A percentile compares a stretch with the other conserved stretches of the same genome.
Evolutionary conservation across 371 early-diverging fungal species (phyloP).

Genomic region (Batkoa obscura): DNA sequence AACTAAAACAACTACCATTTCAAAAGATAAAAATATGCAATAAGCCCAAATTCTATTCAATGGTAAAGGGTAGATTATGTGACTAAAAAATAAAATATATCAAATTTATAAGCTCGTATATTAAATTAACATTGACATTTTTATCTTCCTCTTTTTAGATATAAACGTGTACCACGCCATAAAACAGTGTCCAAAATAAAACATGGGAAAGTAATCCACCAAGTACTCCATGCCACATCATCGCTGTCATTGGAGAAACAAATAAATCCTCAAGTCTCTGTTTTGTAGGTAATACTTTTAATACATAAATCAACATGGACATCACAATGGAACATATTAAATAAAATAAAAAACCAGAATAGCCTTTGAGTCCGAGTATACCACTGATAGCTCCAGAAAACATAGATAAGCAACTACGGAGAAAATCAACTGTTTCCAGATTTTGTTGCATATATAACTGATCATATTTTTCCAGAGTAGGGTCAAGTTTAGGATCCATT

Average conservation of each 20-base stretch:
- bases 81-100: too few relatives aligned
- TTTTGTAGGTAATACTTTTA: not conserved
- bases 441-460: constrained; percentile 20
- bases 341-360: constrained; percentile 57
- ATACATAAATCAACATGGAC: constrained; percentile 5
- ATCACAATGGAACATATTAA: constrained; percentile 28
- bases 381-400: constrained; percentile 63
- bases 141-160: not conserved
- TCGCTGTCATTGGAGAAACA: constrained; percentile 11
- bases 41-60: too few relatives aligned
- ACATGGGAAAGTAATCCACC: constrained; percentile 56
- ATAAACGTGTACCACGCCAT: constrained; percentile 64
- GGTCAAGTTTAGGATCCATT: too few relatives aligned
- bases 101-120: too few relatives aligned
- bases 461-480: too few relatives aligned
- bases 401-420: constrained; percentile 53
- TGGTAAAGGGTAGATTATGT: too few relatives aligned
- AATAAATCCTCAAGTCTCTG: not conserved
- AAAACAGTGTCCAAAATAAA: constrained; percentile 68
- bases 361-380: constrained; percentile 46
- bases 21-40: too few relatives aligned
- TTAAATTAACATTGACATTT: too few relatives aligned
- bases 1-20: too few relatives aligned
- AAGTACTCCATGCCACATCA: constrained; percentile 43
- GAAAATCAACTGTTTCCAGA: constrained; percentile 37